Evolutionary conservation across 768 basidiomycete species (phyloP).

Genomic region (Tricholomella constricta): DNA sequence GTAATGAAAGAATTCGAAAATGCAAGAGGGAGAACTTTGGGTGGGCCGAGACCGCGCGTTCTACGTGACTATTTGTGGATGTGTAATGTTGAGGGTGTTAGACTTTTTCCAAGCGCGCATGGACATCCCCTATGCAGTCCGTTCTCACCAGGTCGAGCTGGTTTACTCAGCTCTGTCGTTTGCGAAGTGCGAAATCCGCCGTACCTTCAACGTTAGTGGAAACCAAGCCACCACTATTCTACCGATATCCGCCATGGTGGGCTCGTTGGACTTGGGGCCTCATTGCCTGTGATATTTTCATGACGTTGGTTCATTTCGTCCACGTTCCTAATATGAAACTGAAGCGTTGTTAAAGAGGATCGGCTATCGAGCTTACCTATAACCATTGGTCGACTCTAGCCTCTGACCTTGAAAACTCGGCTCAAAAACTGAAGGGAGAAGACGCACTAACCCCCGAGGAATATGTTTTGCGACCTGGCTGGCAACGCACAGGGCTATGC

Average conservation of each 20-base stretch:
- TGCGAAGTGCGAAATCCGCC: conserved; percentile 7
- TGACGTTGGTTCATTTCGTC: conserved; percentile 26
- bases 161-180: conserved; percentile 12
- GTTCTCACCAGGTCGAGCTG: conserved; percentile 9
- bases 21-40: too few species aligned
- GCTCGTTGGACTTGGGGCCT: conserved; percentile 30
- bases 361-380: conserved; percentile 36
- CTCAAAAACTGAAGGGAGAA: conserved; percentile 16
- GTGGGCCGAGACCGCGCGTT: too few species aligned
- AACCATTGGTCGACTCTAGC: conserved; percentile 32
- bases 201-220: conserved; percentile 1
- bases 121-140: conserved; percentile 9
- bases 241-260: conserved; percentile 32
- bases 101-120: background rate
- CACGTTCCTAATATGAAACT: background rate
- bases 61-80: conserved; percentile 15
- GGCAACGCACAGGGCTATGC: conserved; percentile 35
- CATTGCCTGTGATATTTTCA: conserved; percentile 32
- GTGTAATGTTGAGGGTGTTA: conserved; percentile 1
- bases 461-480: conserved; percentile 32
- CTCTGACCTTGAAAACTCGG: conserved; percentile 23
- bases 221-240: conserved; percentile 26
- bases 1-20: too few species aligned
- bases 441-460: conserved; percentile 12
- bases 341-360: conserved; percentile 21